Evolutionary conservation across 139 green algal species (phyloP), one percentile per base, ranked within the genome.

Genomic region (Haematococcus sp.): DNA sequence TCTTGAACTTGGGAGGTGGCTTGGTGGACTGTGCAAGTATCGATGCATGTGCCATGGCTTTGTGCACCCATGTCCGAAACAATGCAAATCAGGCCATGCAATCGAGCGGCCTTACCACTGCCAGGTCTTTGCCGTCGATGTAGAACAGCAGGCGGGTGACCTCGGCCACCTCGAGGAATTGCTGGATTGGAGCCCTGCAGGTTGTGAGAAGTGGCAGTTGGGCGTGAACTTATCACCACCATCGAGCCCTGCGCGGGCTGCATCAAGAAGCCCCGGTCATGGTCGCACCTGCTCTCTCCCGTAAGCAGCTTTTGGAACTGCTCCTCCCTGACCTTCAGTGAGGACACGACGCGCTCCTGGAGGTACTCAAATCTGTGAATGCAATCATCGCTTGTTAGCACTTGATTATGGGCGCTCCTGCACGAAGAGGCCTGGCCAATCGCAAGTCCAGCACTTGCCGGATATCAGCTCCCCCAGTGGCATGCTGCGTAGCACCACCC

Each of bases 91-190:
- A 23, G 44, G 23, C 28, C 1, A 32, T 35, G 15, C 58, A 35
- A 15, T 25, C 34, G 63, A 15, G 19, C 23, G 23, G 0, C 52
- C 82, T 64, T 46, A 94, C 87, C 75, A 76, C 88, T 16, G 71
- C 58, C 33, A 93, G 66, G 11, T 95, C 90, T 59, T 93, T 93
- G 63, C 90, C 90, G 67, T 95, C 90, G 1, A 78, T 1, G 27
- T 75, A 88, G 15, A 93, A 67, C 31, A 81, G 44, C 0, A 95
- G 81, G 32, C 86, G 74, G 40, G 63, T 82, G 1, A 73, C 73
- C 5, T 81, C 71, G 2, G 80, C 20, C 44, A 83, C 67, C 25
- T 93, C 88, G 16, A 92, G 30, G 63, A 95, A 95, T 27, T 60
- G 72, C 5, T 44, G 55, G 15, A 93, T 70, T 5, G 79, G 31